A percentile compares a stretch with the other conserved stretches of the same genome.
phyloP scores from a whole-genome alignment of 2,329 filamentous ascomycete genomes.

The Cryphonectria nitschkei region DNA sequence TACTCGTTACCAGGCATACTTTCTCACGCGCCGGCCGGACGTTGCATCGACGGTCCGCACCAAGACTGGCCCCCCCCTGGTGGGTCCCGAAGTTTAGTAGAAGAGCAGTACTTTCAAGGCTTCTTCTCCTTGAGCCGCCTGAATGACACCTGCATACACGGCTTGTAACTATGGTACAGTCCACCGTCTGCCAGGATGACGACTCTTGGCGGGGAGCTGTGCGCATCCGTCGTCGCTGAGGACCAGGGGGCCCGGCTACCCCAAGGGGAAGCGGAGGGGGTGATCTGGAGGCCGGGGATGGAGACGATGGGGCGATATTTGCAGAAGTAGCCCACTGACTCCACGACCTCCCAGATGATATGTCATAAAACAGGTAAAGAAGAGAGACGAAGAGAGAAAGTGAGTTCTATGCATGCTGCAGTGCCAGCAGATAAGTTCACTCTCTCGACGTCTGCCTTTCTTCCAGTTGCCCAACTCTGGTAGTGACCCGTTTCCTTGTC shows the following conservation, averaged over 20 bases:
- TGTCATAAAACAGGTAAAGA: not conserved
- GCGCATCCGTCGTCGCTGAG: not conserved
- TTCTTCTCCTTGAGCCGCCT: not conserved
- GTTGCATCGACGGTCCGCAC: not conserved
- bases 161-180: too few relatives aligned
- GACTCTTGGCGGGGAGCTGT: conserved; percentile 2
- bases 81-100: not conserved
- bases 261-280: conserved; percentile 16
- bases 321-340: conserved; percentile 9
- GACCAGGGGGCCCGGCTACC: conserved; percentile 7
- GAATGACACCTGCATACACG: not conserved
- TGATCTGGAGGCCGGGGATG: conserved; percentile 12
- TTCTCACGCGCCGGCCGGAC: not conserved
- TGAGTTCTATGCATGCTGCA: too few relatives aligned
- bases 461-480: too few relatives aligned
- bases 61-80: not conserved
- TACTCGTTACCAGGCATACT: not conserved
- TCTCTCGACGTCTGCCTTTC: too few relatives aligned
- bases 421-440: too few relatives aligned
- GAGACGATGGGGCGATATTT: conserved; percentile 8
- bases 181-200: not conserved
- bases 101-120: not conserved
- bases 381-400: too few relatives aligned
- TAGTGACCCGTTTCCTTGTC: too few relatives aligned
- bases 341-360: not conserved